phyloP scores from a whole-genome alignment of 225 moss, liverwort and hornwort species.

The Polytrichum formosum region DNA sequence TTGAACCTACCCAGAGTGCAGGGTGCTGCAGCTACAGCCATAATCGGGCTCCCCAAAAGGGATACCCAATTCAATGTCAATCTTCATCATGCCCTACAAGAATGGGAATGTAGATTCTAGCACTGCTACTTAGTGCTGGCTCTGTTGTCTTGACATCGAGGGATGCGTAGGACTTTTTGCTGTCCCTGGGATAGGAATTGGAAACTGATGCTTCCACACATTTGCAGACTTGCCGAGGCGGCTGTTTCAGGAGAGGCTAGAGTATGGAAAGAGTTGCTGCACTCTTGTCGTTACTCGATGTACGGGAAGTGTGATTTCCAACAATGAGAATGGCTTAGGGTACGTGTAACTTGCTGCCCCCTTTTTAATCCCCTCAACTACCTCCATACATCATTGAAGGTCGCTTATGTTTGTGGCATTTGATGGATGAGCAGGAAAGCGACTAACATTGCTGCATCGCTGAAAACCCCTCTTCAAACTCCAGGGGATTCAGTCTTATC shows the following conservation, averaged over 20 bases:
- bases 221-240: conserved; percentile 16
- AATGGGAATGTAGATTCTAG: neutral
- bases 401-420: neutral
- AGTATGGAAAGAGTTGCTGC: conserved; percentile 17
- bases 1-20: too few species aligned
- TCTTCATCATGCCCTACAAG: neutral
- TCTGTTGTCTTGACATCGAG: neutral
- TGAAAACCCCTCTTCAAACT: conserved; percentile 20
- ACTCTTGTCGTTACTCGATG: conserved; percentile 15
- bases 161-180: neutral
- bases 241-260: conserved; percentile 13
- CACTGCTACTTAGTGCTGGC: too few species aligned
- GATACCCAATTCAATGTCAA: neutral
- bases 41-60: neutral
- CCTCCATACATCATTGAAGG: neutral
- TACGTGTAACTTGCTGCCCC: neutral
- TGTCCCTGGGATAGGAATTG: neutral
- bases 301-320: conserved; percentile 20
- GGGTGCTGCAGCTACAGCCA: too few species aligned
- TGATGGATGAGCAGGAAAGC: conserved; percentile 24
- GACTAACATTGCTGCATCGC: conserved; percentile 16
- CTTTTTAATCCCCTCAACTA: neutral
- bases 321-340: conserved; percentile 23
- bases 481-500: conserved; percentile 14
- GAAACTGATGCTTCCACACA: neutral